Base-by-base conservation (phyloP, 495 filamentous ascomycete species). In the Apodospora peruviana region DNA sequence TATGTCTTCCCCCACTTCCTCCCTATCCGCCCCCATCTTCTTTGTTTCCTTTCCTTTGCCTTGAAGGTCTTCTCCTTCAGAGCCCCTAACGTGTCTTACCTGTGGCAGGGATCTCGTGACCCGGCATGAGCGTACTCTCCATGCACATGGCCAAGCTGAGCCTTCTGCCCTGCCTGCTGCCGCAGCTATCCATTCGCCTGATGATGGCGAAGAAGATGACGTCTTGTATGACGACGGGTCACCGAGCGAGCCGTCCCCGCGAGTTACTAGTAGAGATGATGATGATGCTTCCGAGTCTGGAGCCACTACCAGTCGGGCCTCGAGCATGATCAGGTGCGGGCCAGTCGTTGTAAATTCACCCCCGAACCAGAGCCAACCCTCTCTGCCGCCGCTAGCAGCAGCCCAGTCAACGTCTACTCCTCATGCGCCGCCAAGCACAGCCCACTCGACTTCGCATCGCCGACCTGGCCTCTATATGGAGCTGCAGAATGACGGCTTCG, bases 81-180 rank as follows among this genome's bases (percentile, higher is more conserved):
- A 21, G 7, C 16, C 20, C 12, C 39, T 40, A 14, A 40, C 39
- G 17, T 40, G 14, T 12, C 39, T 11, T 40, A 20, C 19, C 7
- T 20, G 23, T 17, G 37, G 37, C 37, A 40, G 39, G 39, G 39
- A 40, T 22, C 39, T 40, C 5, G 39, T 40, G 39, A 40, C 39
- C 16, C 20, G 39, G 39, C 39, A 40, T 12, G 39, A 40, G 19
- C 39, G 39, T 20, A 40, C 39, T 20, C 39, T 40, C 4, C 39
- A 40, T 40, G 39, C 17, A 5, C 39, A 40, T 1, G 39, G 39
- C 39, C 39, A 40, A 14, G 39, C 19, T 5, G 39, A 22, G 17
- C 39, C 39, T 7, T 40, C 39, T 40, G 39, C 39, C n/a, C 18
- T 40, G 16, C 39, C 39, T 21, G 39, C 39, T 2, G 18, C 39